Evolutionary conservation across 2,329 filamentous ascomycete genomes (phyloP).

Genomic region (Verticillium klebahnii): DNA sequence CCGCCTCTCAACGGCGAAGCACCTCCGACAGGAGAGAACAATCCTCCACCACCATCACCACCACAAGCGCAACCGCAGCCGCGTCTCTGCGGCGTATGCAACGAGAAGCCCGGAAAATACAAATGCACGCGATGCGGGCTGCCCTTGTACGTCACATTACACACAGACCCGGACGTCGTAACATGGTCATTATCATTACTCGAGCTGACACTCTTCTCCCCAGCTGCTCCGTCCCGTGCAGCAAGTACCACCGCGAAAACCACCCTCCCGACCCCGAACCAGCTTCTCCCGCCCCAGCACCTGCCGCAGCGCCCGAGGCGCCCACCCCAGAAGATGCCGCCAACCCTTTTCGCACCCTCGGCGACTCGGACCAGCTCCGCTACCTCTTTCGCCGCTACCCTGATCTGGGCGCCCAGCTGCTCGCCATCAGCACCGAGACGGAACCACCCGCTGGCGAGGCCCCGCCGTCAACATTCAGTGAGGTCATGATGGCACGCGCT

Average conservation of each 20-base stretch:
- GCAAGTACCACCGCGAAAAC: slow-evolving; percentile 44
- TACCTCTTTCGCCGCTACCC: slow-evolving; percentile 51
- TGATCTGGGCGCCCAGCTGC: slow-evolving; percentile 38
- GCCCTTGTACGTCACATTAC: slow-evolving; percentile 47
- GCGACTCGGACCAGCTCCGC: slow-evolving; percentile 43
- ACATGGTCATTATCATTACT: slow-evolving; percentile 3
- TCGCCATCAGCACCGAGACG: slow-evolving; percentile 44
- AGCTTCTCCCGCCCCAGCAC: slow-evolving; percentile 12
- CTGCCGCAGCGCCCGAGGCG: slow-evolving; percentile 23
- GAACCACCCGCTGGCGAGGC: slow-evolving; percentile 32
- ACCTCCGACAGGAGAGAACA: neutral
- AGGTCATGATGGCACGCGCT: slow-evolving; percentile 12
- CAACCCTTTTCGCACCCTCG: slow-evolving; percentile 48
- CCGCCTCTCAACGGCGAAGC: neutral
- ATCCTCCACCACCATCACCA: neutral
- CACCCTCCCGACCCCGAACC: slow-evolving; percentile 37
- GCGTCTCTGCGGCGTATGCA: slow-evolving; percentile 47
- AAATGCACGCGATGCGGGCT: slow-evolving; percentile 57
- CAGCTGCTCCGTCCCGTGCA: slow-evolving; percentile 58
- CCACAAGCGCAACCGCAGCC: neutral
- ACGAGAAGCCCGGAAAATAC: slow-evolving; percentile 49
- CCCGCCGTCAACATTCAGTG: slow-evolving; percentile 9
- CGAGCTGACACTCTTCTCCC: neutral
- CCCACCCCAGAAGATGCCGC: slow-evolving; percentile 17
- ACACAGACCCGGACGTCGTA: neutral